phyloP scores from a whole-genome alignment of 2,329 filamentous ascomycete species.

The Hymenoscyphus fructigenus region DNA sequence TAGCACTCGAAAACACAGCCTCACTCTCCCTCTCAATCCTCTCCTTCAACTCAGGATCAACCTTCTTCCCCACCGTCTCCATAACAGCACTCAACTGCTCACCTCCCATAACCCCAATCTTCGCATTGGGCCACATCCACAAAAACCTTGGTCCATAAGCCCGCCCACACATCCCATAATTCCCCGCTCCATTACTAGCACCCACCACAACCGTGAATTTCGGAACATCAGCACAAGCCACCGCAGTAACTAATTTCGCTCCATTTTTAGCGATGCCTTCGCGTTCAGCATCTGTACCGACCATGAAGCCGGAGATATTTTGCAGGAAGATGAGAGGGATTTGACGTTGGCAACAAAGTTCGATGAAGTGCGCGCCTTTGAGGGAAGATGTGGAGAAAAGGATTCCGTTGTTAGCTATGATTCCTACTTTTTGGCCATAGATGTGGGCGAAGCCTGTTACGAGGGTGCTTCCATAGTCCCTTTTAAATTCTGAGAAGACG shows the following conservation, averaged over 20 bases:
- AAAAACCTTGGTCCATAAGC: constrained; percentile 90
- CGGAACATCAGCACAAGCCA: constrained; percentile 89
- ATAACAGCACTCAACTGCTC: constrained; percentile 92
- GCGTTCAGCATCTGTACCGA: constrained; percentile 85
- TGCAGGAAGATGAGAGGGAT: constrained; percentile 92
- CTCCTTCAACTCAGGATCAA: constrained; percentile 75
- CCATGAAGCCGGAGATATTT: constrained; percentile 99
- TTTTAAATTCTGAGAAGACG: constrained; percentile 92
- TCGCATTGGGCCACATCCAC: constrained; percentile 98
- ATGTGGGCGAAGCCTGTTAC: constrained; percentile 91
- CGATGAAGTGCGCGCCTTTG: constrained; percentile 96
- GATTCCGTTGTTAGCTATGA: constrained; percentile 95
- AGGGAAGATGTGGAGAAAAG: constrained; percentile 85
- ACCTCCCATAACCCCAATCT: constrained; percentile 91
- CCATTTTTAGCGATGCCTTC: constrained; percentile 98
- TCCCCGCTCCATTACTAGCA: constrained; percentile 87
- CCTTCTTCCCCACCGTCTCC: constrained; percentile 85
- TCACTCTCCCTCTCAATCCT: constrained; percentile 90
- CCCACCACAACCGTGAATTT: constrained; percentile 98
- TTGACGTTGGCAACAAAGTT: constrained; percentile 86
- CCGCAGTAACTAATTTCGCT: constrained; percentile 92
- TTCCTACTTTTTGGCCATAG: constrained; percentile 86
- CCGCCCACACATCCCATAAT: constrained; percentile 97
- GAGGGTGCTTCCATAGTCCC: constrained; percentile 81
- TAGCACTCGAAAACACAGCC: constrained; percentile 81